These are phyloP conservation scores for Maudiozyma turicensis DNA, from an alignment of 805 yeast species.

Conservation along the genomic window DNA sequence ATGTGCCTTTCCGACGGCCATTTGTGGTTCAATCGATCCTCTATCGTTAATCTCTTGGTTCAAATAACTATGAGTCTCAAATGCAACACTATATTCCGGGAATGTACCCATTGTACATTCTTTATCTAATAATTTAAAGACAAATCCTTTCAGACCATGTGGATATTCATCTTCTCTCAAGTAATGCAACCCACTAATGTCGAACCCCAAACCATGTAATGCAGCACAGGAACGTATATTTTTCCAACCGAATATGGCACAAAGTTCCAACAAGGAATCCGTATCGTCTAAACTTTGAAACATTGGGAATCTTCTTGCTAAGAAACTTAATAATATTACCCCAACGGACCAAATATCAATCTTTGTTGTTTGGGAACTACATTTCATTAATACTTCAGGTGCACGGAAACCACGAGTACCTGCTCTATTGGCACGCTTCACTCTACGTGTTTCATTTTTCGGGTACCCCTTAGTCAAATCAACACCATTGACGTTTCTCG, in stretches of 20 bases:
- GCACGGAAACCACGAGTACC: slow-evolving; percentile 95
- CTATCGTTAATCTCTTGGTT: slow-evolving; percentile 29
- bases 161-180: slow-evolving; percentile 32
- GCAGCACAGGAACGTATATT: slow-evolving; percentile 69
- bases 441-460: slow-evolving; percentile 78
- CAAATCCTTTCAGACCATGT: slow-evolving; percentile 26
- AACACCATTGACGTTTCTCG: slow-evolving; percentile 29
- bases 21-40: slow-evolving; percentile 19
- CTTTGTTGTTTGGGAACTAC: slow-evolving; percentile 71
- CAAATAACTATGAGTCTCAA: slow-evolving; percentile 48
- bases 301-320: slow-evolving; percentile 79
- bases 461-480: slow-evolving; percentile 57
- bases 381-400: slow-evolving; percentile 83
- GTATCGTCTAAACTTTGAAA: slow-evolving; percentile 90
- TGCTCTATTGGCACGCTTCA: slow-evolving; percentile 91
- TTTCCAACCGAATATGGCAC: slow-evolving; percentile 67
- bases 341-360: slow-evolving; percentile 93
- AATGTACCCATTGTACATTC: slow-evolving; percentile 45
- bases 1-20: slow-evolving; percentile 11
- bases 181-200: slow-evolving; percentile 44
- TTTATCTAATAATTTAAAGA: slow-evolving; percentile 19
- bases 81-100: slow-evolving; percentile 63
- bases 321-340: slow-evolving; percentile 67
- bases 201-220: slow-evolving; percentile 83
- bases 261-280: slow-evolving; percentile 80